Conservation (phyloP, 495 filamentous ascomycete genomes). For the Neurospora discreta region DNA sequence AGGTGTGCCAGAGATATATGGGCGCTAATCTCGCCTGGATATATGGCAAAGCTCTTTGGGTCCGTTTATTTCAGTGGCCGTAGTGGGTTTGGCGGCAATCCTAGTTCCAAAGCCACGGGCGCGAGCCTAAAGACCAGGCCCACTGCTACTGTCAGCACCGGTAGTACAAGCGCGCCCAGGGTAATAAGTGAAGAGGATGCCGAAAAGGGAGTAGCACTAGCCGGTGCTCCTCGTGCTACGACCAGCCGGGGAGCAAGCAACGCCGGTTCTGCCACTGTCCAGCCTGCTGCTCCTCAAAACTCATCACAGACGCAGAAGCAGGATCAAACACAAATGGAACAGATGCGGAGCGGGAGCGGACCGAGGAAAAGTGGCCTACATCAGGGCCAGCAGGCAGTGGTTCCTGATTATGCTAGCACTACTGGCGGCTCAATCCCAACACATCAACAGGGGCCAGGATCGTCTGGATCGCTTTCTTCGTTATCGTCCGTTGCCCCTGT, state of each 20-base stretch:
- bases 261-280: not conserved
- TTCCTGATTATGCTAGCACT: not conserved
- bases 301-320: not conserved
- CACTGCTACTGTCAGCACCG: not conserved
- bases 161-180: not conserved
- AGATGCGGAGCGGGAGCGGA: not conserved
- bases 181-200: not conserved
- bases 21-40: constrained; percentile 34
- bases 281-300: not conserved
- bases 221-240: not conserved
- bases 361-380: constrained; percentile 3
- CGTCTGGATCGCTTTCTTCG: not conserved
- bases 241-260: not conserved
- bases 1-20: constrained; percentile 43
- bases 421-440: not conserved
- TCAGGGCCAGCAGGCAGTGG: constrained; percentile 9
- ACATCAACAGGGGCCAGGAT: not conserved
- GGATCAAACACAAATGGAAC: not conserved
- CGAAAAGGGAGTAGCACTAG: not conserved
- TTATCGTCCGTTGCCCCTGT: not conserved
- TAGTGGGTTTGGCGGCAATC: not conserved
- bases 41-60: constrained; percentile 21
- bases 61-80: constrained; percentile 39
- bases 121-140: not conserved
- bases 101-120: not conserved